Percentiles rank a stretch among this genome's conserved stretches.
These are phyloP conservation scores for Ramularia endophylla DNA, from an alignment of 2,329 filamentous ascomycete species.

Conservation along the genomic window DNA sequence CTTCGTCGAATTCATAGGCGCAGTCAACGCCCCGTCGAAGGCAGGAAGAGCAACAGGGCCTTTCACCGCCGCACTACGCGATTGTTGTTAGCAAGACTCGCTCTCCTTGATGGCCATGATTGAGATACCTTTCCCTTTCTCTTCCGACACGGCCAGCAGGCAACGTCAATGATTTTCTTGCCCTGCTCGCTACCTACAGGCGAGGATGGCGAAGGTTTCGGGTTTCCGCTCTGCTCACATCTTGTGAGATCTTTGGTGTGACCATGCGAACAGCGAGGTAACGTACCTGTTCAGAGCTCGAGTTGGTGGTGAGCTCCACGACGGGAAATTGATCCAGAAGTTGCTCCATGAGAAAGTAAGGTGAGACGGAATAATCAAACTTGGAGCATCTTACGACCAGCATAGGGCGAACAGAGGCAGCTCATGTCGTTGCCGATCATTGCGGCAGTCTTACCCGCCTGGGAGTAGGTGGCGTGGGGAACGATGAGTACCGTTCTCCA, in stretches of 20 bases:
- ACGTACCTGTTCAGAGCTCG: not conserved
- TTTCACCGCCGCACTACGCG: conserved; percentile 12
- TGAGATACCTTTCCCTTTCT: conserved; percentile 13
- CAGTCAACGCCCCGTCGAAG: conserved; percentile 12
- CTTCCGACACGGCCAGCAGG: conserved; percentile 20
- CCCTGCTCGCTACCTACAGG: conserved; percentile 1
- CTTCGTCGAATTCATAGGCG: conserved; percentile 19
- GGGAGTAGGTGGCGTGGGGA: too few relatives aligned
- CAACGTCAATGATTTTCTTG: conserved; percentile 19
- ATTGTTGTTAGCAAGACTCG: too few relatives aligned
- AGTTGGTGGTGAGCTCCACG: not conserved
- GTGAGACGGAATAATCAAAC: too few relatives aligned
- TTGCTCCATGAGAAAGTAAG: not conserved
- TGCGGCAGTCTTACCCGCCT: too few relatives aligned
- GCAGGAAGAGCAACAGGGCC: conserved; percentile 15
- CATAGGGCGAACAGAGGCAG: too few relatives aligned
- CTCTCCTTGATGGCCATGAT: not conserved
- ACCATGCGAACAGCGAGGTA: too few relatives aligned
- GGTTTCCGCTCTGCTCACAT: too few relatives aligned
- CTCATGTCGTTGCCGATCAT: too few relatives aligned
- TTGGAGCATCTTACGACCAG: too few relatives aligned
- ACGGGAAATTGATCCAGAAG: not conserved
- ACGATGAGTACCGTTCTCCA: too few relatives aligned
- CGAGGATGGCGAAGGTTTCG: not conserved
- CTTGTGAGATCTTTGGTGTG: too few relatives aligned